Evolutionary conservation across 129 eudicot species (phyloP).

Genomic region (Cynara cardunculus): DNA sequence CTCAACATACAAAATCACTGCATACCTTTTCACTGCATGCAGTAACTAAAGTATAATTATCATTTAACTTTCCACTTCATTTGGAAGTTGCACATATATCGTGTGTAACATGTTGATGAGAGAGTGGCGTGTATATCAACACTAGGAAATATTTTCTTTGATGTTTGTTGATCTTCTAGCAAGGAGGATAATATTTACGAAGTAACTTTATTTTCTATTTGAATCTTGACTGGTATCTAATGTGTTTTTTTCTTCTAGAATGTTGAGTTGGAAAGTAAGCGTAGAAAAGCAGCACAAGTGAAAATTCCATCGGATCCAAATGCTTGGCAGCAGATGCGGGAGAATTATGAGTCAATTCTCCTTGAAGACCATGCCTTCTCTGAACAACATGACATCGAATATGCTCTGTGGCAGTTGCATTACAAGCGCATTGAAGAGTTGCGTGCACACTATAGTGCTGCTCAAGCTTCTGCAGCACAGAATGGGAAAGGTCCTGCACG

Average conservation of each 20-base stretch:
- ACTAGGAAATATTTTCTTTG: background rate
- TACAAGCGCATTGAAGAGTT: slow-evolving; percentile 84
- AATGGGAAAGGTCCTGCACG: slow-evolving; percentile 61
- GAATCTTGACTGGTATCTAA: background rate
- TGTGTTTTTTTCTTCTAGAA: slow-evolving; percentile 35
- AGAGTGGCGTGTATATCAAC: background rate
- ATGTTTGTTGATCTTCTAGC: background rate
- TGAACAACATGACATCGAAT: slow-evolving; percentile 85
- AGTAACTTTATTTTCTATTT: background rate
- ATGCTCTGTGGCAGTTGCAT: slow-evolving; percentile 92
- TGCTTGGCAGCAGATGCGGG: slow-evolving; percentile 88
- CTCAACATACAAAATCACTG: background rate
- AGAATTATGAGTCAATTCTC: slow-evolving; percentile 73
- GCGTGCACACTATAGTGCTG: slow-evolving; percentile 65
- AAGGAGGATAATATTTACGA: background rate
- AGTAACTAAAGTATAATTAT: background rate
- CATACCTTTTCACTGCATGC: background rate
- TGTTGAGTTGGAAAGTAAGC: slow-evolving; percentile 76
- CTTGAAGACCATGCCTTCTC: slow-evolving; percentile 86
- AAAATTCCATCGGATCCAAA: slow-evolving; percentile 75
- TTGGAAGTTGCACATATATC: background rate
- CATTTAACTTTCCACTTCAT: background rate
- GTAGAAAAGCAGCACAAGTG: slow-evolving; percentile 83
- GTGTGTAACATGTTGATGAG: background rate
- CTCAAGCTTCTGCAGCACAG: slow-evolving; percentile 54